A percentile compares a stretch with the other conserved stretches of the same genome.
phyloP scores from a whole-genome alignment of 2,329 filamentous ascomycete species.

The Diaporthe australafricana region DNA sequence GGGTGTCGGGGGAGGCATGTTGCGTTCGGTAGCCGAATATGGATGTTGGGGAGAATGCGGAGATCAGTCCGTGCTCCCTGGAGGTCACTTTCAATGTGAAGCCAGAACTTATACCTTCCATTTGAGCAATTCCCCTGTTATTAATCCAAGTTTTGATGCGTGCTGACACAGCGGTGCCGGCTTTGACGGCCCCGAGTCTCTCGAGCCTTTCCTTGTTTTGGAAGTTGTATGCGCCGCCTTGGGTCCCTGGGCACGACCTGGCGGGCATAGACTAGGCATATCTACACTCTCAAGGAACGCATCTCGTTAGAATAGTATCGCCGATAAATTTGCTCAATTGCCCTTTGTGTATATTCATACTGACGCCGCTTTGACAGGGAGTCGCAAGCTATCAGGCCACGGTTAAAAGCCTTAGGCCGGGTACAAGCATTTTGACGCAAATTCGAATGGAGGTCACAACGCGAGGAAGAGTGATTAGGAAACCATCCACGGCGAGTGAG shows the following conservation, averaged over 20 bases:
- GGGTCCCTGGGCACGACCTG: not conserved
- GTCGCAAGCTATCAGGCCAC: too few species aligned
- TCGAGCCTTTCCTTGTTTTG: not conserved
- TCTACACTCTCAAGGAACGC: too few species aligned
- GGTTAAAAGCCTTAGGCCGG: too few species aligned
- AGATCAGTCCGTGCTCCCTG: not conserved
- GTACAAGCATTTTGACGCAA: too few species aligned
- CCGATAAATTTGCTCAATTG: too few species aligned
- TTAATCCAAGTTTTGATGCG: not conserved
- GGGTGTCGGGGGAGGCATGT: not conserved
- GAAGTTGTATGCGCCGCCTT: slow-evolving; percentile 1
- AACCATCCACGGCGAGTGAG: too few species aligned
- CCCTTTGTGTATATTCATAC: too few species aligned
- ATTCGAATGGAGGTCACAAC: too few species aligned
- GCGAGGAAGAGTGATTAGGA: too few species aligned
- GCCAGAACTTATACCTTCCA: not conserved
- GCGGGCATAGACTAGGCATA: not conserved
- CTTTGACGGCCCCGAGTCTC: not conserved
- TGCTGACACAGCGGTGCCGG: not conserved
- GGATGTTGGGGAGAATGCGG: not conserved
- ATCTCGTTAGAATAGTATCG: too few species aligned
- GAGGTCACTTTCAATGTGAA: not conserved
- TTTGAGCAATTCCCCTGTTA: too few species aligned
- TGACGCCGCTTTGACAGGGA: too few species aligned
- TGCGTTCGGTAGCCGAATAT: not conserved